Evolutionary conservation across 139 green algal species (phyloP), one percentile per base, ranked within the genome.

Genomic region (Micractinium conductrix): DNA sequence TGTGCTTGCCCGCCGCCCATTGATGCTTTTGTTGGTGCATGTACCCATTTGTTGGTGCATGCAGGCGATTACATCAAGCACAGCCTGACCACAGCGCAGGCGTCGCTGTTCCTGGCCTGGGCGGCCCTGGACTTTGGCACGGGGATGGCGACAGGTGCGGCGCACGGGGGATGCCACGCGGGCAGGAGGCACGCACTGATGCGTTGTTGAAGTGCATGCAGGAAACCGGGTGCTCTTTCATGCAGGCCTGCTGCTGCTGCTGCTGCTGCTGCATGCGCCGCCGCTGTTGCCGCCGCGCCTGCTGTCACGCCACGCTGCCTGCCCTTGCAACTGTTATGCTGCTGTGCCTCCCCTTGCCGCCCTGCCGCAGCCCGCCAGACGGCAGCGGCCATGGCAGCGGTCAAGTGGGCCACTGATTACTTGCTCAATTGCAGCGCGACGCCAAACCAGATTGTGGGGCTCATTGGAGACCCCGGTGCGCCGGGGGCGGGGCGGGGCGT

Each of bases 21-120:
- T 58, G 48, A 21, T 22, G 5, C 10, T 14, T 4, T 22, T 62
- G 53, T 2, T 28, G 26, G 19, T 21, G 53, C 8, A 5, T 9
- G 53, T 62, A 22, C 53, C 53, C n/a, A n/a, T n/a, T n/a, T n/a
- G 53, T 62, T 14, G 10, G 8, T 21, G 26, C 53, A 19, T 62
- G 78, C 84, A 42, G 85, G 85, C 4, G 92, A 95, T 65, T 83
- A 87, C n/a, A 63, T 95, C 65, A 95, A 94, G 84, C 92, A 93
- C 33, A 85, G 86, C 63, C 87, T 95, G 24, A 91, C 92, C 8
- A 88, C 87, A 30, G 91, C 91, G 0, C 89, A 89, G 33, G 78
- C 87, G 2, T 74, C 89, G 3, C 78, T 67, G 14, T 82, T 92
- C 37, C 80, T 95, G 58, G 67, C 91, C 8, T 95, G 86, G 86